Evolutionary conservation across 2,329 filamentous ascomycete species (phyloP).

Genomic region (Talaromyces verruculosus): DNA sequence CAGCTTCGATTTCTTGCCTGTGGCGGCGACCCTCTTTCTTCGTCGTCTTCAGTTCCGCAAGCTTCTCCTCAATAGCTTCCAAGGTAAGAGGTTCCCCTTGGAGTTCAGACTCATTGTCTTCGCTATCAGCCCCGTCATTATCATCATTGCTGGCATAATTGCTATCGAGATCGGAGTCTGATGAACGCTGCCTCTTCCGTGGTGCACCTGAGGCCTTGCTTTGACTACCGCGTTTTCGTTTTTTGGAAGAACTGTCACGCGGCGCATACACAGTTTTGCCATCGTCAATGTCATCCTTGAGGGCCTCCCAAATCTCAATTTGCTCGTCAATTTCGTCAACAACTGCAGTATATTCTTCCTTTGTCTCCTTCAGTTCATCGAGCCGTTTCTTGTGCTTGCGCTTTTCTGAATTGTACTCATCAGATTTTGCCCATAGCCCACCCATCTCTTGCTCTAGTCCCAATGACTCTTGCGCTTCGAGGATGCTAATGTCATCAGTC

Average conservation of each 20-base stretch:
- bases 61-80: conserved; percentile 16
- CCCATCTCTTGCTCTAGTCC: conserved; percentile 38
- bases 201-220: conserved; percentile 39
- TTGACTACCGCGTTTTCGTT: conserved; percentile 38
- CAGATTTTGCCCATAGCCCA: conserved; percentile 23
- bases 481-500: conserved; percentile 60
- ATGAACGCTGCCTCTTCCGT: conserved; percentile 1
- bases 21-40: conserved; percentile 44
- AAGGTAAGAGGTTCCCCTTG: background rate
- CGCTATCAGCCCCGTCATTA: conserved; percentile 16
- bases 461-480: conserved; percentile 46
- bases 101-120: conserved; percentile 2
- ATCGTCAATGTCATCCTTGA: conserved; percentile 39
- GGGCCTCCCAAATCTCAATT: conserved; percentile 48
- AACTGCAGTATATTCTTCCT: conserved; percentile 46
- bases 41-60: conserved; percentile 24
- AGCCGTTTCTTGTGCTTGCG: conserved; percentile 63
- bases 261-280: conserved; percentile 45
- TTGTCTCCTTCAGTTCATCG: conserved; percentile 55
- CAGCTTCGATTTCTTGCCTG: conserved; percentile 44
- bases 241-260: background rate
- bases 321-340: conserved; percentile 38
- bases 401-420: conserved; percentile 21
- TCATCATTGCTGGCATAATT: background rate
- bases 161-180: background rate